Evolutionary conservation across 768 basidiomycete species (phyloP).

Genomic region (Leccinum barrowsii): DNA sequence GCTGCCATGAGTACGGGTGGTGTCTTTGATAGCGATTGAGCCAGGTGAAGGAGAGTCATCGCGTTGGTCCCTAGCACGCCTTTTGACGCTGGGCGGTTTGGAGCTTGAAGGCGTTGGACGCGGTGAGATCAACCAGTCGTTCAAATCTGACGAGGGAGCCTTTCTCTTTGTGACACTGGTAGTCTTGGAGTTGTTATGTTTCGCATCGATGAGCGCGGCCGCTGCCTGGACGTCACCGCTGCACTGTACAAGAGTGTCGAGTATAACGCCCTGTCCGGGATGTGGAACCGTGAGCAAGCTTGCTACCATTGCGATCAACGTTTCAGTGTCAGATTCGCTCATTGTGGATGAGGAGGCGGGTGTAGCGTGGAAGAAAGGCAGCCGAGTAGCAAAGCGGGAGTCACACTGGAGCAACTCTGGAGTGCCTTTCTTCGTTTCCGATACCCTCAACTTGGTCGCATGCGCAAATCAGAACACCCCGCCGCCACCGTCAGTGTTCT

Average conservation of each 20-base stretch:
- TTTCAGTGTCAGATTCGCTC: conserved; percentile 55
- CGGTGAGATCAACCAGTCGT: conserved; percentile 47
- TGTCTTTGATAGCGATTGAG: conserved; percentile 15
- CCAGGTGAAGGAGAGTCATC: background rate
- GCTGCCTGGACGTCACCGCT: conserved; percentile 57
- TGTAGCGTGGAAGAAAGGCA: background rate
- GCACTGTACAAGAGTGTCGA: conserved; percentile 55
- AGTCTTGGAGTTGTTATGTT: conserved; percentile 15
- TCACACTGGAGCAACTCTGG: too few species aligned
- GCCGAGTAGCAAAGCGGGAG: background rate
- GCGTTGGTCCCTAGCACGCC: conserved; percentile 5
- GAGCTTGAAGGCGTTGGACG: conserved; percentile 20
- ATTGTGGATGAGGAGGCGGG: conserved; percentile 11
- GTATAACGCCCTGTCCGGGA: conserved; percentile 40
- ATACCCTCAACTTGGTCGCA: background rate
- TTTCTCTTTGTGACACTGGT: conserved; percentile 40
- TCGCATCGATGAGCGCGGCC: conserved; percentile 38
- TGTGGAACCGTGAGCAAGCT: conserved; percentile 45
- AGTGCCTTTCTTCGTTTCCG: background rate
- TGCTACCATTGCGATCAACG: conserved; percentile 60
- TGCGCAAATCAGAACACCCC: conserved; percentile 8
- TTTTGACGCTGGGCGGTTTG: conserved; percentile 20
- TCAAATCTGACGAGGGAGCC: conserved; percentile 43
- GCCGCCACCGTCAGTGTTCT: background rate
- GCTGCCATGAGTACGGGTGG: conserved; percentile 8